Base-by-base conservation (phyloP, 129 eudicot genomes). In the Cynara cardunculus region DNA sequence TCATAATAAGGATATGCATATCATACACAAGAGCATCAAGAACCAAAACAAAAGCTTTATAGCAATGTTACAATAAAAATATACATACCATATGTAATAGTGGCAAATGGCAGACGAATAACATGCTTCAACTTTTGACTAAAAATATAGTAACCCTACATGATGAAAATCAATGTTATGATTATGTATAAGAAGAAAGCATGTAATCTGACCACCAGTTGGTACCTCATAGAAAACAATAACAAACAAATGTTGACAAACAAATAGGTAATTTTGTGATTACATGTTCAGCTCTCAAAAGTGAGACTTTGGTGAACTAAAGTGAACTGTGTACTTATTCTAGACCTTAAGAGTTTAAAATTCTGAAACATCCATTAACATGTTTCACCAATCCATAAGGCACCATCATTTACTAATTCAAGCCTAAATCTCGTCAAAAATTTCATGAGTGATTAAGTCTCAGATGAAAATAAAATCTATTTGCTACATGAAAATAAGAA, bases 121-220 rank as follows among this genome's bases (percentile, higher is more conserved):
- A 92, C 75, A 71, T 87, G 94, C 91, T 92, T 92, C 91, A 92
- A 72, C 86, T 88, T 92, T 82, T 90, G 94, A 89, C 97, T 92
- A 84, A 88, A 88, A n/a, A 87, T 82, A 78, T 90, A 92, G 88
- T 92, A 92, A 56, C 97, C 97, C 97, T 92, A 67, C 76, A 87
- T 67, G 72, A 82, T 49, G 31, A 66, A 62, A 19, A 77, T 66
- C 27, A 35, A 72, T 80, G 71, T 76, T 74, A 88, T 69, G 76
- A 73, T 71, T 44, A 46, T 61, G 72, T 77, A 73, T 34, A 5
- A 79, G 49, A 83, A 39, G 3, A 71, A 24, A 18, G 19, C 25
- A 13, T 32, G 62, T 14, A 16, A 12, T 82, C 39, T 16, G 22
- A 53, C 10, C 65, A 16, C 62, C 19, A 31, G 49, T 49, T 35